These are phyloP conservation scores for Ganoderma boninense DNA, from an alignment of 1,284 basidiomycete species.

Conservation along the genomic window DNA sequence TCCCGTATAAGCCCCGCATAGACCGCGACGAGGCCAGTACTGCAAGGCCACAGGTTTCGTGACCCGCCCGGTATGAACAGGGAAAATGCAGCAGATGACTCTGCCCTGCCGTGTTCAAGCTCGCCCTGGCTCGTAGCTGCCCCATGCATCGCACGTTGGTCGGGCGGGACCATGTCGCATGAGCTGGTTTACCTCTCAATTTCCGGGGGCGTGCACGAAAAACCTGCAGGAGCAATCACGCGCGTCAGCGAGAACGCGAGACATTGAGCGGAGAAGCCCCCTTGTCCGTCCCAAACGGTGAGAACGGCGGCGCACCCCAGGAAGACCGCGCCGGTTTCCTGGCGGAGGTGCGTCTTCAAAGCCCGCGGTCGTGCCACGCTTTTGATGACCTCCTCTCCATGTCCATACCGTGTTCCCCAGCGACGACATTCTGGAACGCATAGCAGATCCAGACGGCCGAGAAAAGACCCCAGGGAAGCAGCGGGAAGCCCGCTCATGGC, in stretches of 20 bases:
- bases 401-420: background rate
- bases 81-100: background rate
- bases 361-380: background rate
- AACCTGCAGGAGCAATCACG: conserved; percentile 18
- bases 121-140: background rate
- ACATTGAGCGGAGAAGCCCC: background rate
- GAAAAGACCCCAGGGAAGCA: too few species aligned
- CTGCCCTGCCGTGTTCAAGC: background rate
- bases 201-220: conserved; percentile 6
- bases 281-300: background rate
- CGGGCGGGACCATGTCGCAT: conserved; percentile 4
- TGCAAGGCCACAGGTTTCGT: conserved; percentile 1
- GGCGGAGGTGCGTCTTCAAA: background rate
- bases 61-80: conserved; percentile 12
- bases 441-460: background rate
- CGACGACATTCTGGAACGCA: background rate
- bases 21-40: conserved; percentile 5
- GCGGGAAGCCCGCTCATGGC: too few species aligned
- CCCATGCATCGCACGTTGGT: conserved; percentile 19
- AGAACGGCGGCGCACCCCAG: conserved; percentile 15
- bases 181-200: background rate
- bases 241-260: conserved; percentile 17
- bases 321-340: conserved; percentile 21
- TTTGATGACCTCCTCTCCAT: background rate
- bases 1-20: background rate